Evolutionary conservation across 148 eudicot species (phyloP), one percentile per base, ranked within the genome.

Genomic region (Camellia japonica): DNA sequence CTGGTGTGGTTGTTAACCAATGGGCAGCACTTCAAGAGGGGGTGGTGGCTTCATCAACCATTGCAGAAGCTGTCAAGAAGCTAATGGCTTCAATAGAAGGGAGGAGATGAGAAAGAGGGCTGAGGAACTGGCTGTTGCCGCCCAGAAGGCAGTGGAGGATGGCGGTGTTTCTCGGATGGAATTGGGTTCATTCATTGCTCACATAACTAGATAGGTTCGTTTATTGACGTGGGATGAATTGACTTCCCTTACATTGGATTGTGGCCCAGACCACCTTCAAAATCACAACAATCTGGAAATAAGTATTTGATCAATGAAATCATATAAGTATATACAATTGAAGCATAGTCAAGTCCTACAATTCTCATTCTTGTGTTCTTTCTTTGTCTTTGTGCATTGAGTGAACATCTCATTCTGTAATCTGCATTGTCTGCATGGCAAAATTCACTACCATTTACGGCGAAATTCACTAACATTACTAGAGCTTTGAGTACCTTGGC

Each of bases 21-120:
- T 86, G 89, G 86, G 82, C 51, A 2, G 38, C 38, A 30, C 38
- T 30, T 30, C 19, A 41, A 2, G 0, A 43, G 6, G 74, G 83
- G 75, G 11, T 81, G 13, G 86, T 83, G 47, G 66, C 7, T n/a
- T 51, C 86, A 1, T 5, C 15, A 15, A 52, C 41, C 4, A 43
- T 86, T 16, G 80, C 71, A 64, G 51, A 42, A 7, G 79, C 43
- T 13, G 78, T 83, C 6, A 54, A 77, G 59, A 78, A 12, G 46
- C 64, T 86, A 38, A 83, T 86, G 86, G 80, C 30, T 2, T 74
- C 86, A 14, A 59, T 15, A 47, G 88, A 78, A 71, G 88, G 75
- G 73, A 44, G 44, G 80, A 80, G 58, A 81, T 73, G 56, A 83
- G 86, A 54, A 74, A 65, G 75, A 80, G 78, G 38, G 82, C 82